Base-by-base conservation (phyloP, 345 rosid genomes). In the Euphorbia tirucalli region DNA sequence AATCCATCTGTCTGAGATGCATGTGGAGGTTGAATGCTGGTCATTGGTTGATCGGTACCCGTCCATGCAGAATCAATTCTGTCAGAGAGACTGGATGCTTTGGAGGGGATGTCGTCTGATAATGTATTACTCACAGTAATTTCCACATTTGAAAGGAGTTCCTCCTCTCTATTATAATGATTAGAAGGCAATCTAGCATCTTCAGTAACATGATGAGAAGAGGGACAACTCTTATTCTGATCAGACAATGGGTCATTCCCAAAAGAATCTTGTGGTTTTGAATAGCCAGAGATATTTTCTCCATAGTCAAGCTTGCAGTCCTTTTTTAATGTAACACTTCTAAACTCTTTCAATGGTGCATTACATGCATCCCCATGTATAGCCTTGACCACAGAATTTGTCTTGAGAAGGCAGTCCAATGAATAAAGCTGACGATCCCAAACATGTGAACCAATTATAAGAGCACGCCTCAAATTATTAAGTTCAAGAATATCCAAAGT, bases 11-110 rank as follows among this genome's bases (percentile, higher is more conserved):
- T 75, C 54, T 77, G 80, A 1, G 78, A 76, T 7, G 50, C 71
- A 66, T 57, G 74, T 2, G 65, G 61, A 66, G 82, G 71, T 60
- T 77, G 87, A 74, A 61, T 77, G 70, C 82, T 81, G 37, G 60
- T 69, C 0, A 70, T 50, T 49, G 61, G 75, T 4, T 85, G 89
- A 71, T 85, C 88, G 32, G 92, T 88, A 62, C 99, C 99, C 0
- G 89, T 83, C 99, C 99, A 96, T n/a, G 93, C 94, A n/a, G 95
- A 91, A 81, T 96, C 99, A 78, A 96, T 96, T 79, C 88, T 86
- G 79, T 87, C 96, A 4, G 98, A 93, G n/a, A 96, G 79, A 73
- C 82, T 81, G 46, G 98, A 84, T 15, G 73, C 83, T 41, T 86
- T 80, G 43, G 87, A 83, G 25, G 87, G 71, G 46, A 70, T 35